A percentile compares a stretch with the other conserved stretches of the same genome.
These are phyloP conservation scores for Catunica adiposa DNA, from an alignment of 2,329 filamentous ascomycete species.

Conservation along the genomic window DNA sequence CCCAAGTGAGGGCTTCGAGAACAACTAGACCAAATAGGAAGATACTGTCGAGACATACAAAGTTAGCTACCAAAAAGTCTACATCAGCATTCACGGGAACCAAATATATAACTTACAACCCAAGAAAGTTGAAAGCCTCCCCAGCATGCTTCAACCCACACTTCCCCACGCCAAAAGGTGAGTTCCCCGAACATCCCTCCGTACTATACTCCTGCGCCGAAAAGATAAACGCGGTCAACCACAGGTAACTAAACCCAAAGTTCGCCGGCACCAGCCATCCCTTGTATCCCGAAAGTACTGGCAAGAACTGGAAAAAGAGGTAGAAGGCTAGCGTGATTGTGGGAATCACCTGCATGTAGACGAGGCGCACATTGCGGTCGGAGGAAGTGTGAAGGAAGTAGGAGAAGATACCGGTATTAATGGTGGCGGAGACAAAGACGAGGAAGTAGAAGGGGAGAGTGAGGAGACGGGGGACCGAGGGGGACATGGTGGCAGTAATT, in stretches of 20 bases:
- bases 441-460: conserved; percentile 17
- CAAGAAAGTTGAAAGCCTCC: conserved; percentile 18
- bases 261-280: conserved; percentile 17
- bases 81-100: too few species aligned
- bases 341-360: conserved; percentile 18
- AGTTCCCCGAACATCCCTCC: conserved; percentile 13
- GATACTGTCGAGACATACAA: conserved; percentile 1
- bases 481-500: not conserved
- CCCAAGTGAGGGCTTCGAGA: conserved; percentile 7
- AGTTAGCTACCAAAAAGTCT: not conserved
- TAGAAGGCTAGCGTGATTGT: conserved; percentile 17
- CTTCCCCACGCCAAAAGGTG: not conserved
- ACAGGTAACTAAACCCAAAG: conserved; percentile 18
- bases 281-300: conserved; percentile 15
- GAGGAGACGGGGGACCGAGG: not conserved
- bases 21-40: conserved; percentile 5
- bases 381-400: conserved; percentile 16
- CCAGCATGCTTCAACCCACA: conserved; percentile 17
- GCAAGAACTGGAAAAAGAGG: conserved; percentile 15
- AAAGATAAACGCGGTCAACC: conserved; percentile 19
- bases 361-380: conserved; percentile 15
- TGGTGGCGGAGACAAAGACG: conserved; percentile 16
- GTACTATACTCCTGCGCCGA: conserved; percentile 17
- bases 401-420: conserved; percentile 18
- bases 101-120: conserved; percentile 16